These are phyloP conservation scores for Hortiboletus campestris DNA, from an alignment of 768 basidiomycete genomes.

Conservation along the genomic window DNA sequence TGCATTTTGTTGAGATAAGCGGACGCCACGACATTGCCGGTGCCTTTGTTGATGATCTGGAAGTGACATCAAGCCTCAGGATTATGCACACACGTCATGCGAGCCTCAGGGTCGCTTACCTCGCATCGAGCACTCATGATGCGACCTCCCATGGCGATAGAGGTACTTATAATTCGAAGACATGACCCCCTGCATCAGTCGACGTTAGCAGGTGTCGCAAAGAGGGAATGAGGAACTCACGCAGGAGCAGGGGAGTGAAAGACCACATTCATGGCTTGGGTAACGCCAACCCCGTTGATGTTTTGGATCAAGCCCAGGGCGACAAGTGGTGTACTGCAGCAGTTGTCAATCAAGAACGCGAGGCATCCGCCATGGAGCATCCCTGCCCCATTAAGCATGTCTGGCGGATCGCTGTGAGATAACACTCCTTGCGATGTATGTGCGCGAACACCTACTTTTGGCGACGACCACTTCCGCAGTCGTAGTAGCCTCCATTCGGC, in stretches of 20 bases:
- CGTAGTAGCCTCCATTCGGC: slow-evolving; percentile 57
- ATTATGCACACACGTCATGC: neutral
- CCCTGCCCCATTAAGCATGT: slow-evolving; percentile 73
- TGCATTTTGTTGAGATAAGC: slow-evolving; percentile 76
- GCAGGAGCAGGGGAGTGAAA: slow-evolving; percentile 67
- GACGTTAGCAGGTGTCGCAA: slow-evolving; percentile 3
- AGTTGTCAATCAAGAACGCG: slow-evolving; percentile 73
- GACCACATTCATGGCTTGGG: slow-evolving; percentile 64
- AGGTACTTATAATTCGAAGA: slow-evolving; percentile 60
- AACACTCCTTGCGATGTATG: neutral
- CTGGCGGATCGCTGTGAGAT: slow-evolving; percentile 32
- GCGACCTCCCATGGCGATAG: slow-evolving; percentile 63
- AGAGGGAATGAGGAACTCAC: slow-evolving; percentile 38
- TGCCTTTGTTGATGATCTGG: slow-evolving; percentile 58
- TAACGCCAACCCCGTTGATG: slow-evolving; percentile 72
- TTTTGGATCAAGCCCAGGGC: slow-evolving; percentile 60
- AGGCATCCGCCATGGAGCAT: slow-evolving; percentile 77
- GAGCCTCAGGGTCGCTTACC: slow-evolving; percentile 37
- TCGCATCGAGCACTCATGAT: slow-evolving; percentile 74
- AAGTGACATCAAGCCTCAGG: neutral
- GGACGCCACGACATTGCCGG: slow-evolving; percentile 60
- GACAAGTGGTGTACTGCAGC: slow-evolving; percentile 66
- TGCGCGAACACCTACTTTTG: slow-evolving; percentile 45
- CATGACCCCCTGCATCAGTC: slow-evolving; percentile 48
- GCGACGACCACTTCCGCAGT: slow-evolving; percentile 61